A percentile compares a stretch with the other conserved stretches of the same genome.
phyloP scores from a whole-genome alignment of 768 basidiomycete species.

The Asterophora lycoperdoides region DNA sequence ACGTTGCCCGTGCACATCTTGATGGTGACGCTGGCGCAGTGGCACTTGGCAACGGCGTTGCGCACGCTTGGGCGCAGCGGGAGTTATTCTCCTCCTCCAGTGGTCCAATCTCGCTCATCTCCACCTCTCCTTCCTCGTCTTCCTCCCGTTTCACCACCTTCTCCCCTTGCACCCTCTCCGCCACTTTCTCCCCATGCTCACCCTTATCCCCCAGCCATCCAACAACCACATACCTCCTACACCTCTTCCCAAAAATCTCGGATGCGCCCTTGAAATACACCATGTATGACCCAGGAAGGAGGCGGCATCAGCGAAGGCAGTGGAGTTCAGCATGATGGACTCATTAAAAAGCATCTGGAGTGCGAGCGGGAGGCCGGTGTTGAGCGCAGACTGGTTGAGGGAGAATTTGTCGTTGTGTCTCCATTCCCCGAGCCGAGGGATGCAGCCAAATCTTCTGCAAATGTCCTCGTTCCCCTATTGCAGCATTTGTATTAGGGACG shows the following conservation, averaged over 20 bases:
- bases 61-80: conserved; percentile 83
- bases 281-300: conserved; percentile 58
- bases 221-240: conserved; percentile 71
- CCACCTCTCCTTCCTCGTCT: conserved; percentile 31
- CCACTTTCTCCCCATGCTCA: too few relatives aligned
- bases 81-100: conserved; percentile 77
- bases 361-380: conserved; percentile 53
- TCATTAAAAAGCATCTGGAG: conserved; percentile 72
- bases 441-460: too few relatives aligned
- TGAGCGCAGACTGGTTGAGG: conserved; percentile 75
- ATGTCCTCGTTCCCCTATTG: too few relatives aligned
- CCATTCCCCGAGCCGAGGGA: too few relatives aligned
- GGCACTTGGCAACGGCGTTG: conserved; percentile 84
- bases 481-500: too few relatives aligned
- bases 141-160: conserved; percentile 17
- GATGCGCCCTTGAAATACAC: conserved; percentile 90
- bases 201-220: conserved; percentile 31
- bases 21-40: conserved; percentile 83
- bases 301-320: too few relatives aligned
- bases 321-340: conserved; percentile 87
- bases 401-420: conserved; percentile 74
- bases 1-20: conserved; percentile 99
- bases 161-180: too few relatives aligned
- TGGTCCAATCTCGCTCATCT: conserved; percentile 58
- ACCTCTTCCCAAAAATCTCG: conserved; percentile 84